Base-by-base conservation (phyloP, 768 basidiomycete genomes). In the Suillus americanus region DNA sequence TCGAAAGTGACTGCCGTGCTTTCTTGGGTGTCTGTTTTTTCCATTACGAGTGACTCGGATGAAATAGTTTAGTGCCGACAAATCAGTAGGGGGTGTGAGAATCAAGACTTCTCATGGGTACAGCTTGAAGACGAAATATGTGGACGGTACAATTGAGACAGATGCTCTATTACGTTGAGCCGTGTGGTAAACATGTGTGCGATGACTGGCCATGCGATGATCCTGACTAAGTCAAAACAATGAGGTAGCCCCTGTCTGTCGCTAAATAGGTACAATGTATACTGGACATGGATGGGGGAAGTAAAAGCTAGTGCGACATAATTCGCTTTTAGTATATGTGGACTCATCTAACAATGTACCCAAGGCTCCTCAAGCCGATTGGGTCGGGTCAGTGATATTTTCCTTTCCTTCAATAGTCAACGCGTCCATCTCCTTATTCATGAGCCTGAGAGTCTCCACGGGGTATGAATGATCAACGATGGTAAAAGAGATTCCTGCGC, bases 1-100 rank as follows among this genome's bases (percentile, higher is more conserved):
- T 94, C 92, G 65, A 91, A 89, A 12, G 82, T 83, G 67, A 86
- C 80, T 1, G 84, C 78, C 5, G 80, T 82, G 62, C 80, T 83
- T 76, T 91, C 90, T 66, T 80, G 79, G 8, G 68, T 79, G 38
- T 83, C 83, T 3, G 62, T 53, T 40, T 74, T 63, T 16, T 82
- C 81, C 76, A 73, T 75, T 10, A 30, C 18, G 18, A 40, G 5
- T 40, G 38, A 7, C 74, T 75, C 18, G 25, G 38, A 28, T 41
- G 37, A 4, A 38, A 38, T 25, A n/a, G 37, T 59, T 41, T 41
- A 59, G 40, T 43, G 23, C 18, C 25, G 40, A 28, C 5, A 33
- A 57, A 28, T 57, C 6, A 57, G 16, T 41, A 30, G 8, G 25
- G 25, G 25, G 28, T 41, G 16, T 38, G 37, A 43, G 18, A 43